Evolutionary conservation across 1,284 basidiomycete genomes (phyloP).

Genomic region (Ceraceosorus bombacis): DNA sequence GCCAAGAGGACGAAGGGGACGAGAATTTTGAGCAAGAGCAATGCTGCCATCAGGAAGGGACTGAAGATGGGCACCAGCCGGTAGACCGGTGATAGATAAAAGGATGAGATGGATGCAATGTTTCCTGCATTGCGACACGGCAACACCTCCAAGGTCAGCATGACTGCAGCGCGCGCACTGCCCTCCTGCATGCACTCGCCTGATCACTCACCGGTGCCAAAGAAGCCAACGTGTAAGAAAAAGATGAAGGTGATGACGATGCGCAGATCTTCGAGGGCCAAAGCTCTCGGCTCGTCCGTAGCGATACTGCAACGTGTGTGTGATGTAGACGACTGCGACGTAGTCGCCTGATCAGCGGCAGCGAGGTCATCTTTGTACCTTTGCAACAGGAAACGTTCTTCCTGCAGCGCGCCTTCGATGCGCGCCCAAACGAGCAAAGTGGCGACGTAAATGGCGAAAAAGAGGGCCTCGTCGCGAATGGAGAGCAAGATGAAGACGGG

Average conservation of each 20-base stretch:
- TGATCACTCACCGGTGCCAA: conserved; percentile 66
- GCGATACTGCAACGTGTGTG: too few species aligned
- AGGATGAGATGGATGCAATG: conserved; percentile 78
- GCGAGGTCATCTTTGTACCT: too few species aligned
- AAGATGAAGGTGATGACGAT: conserved; percentile 76
- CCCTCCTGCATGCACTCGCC: too few species aligned
- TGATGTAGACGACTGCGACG: too few species aligned
- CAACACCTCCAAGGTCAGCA: conserved; percentile 1
- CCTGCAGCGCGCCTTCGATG: conserved; percentile 54
- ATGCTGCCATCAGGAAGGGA: conserved; percentile 68
- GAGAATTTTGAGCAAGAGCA: conserved; percentile 57
- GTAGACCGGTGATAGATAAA: conserved; percentile 83
- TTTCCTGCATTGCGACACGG: conserved; percentile 49
- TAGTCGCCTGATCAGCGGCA: too few species aligned
- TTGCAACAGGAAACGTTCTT: conserved; percentile 6
- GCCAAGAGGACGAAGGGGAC: conserved; percentile 60
- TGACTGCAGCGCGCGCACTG: conserved; percentile 6
- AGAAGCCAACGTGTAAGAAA: conserved; percentile 79
- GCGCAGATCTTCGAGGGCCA: conserved; percentile 61
- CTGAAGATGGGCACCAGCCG: conserved; percentile 77
- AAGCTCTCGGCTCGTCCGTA: conserved; percentile 50
- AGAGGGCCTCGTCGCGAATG: conserved; percentile 73
- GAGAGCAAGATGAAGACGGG: conserved; percentile 73
- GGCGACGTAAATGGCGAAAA: conserved; percentile 64
- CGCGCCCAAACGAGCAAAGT: conserved; percentile 65